Percentiles rank a stretch among this genome's conserved stretches.
Evolutionary conservation across 805 yeast species (phyloP).

Genomic region (Geotrichum ghanense): DNA sequence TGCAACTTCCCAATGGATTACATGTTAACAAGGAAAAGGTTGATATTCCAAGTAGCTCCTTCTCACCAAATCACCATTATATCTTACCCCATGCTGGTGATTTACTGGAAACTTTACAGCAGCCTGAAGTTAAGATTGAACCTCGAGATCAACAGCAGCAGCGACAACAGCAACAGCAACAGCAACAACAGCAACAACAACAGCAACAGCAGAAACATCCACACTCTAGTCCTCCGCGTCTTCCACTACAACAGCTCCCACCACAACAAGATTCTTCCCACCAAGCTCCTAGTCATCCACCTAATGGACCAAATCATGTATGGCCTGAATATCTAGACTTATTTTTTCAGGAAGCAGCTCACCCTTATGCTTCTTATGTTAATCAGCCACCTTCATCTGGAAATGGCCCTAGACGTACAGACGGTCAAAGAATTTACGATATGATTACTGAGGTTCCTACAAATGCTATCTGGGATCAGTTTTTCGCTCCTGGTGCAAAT

Average conservation of each 20-base stretch:
- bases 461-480: slow-evolving; percentile 26
- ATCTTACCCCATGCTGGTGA: slow-evolving; percentile 2
- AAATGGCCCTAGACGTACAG: slow-evolving; percentile 10
- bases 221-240: too few relatives aligned
- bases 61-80: not conserved
- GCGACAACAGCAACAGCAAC: slow-evolving; percentile 10
- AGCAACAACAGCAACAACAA: not conserved
- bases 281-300: not conserved
- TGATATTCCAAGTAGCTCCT: not conserved
- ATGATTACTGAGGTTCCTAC: slow-evolving; percentile 24
- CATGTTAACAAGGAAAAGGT: slow-evolving; percentile 2
- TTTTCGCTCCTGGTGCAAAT: slow-evolving; percentile 19
- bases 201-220: not conserved
- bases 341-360: slow-evolving; percentile 18
- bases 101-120: not conserved
- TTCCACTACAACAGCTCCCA: not conserved
- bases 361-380: slow-evolving; percentile 8
- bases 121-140: not conserved
- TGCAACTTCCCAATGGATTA: slow-evolving; percentile 4
- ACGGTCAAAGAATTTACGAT: slow-evolving; percentile 24
- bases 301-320: too few relatives aligned
- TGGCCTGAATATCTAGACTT: slow-evolving; percentile 15
- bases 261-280: not conserved
- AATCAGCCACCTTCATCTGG: not conserved
- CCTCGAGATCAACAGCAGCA: slow-evolving; percentile 7